Conservation (phyloP, 345 rosid genomes). For the Eucalyptus albens region DNA sequence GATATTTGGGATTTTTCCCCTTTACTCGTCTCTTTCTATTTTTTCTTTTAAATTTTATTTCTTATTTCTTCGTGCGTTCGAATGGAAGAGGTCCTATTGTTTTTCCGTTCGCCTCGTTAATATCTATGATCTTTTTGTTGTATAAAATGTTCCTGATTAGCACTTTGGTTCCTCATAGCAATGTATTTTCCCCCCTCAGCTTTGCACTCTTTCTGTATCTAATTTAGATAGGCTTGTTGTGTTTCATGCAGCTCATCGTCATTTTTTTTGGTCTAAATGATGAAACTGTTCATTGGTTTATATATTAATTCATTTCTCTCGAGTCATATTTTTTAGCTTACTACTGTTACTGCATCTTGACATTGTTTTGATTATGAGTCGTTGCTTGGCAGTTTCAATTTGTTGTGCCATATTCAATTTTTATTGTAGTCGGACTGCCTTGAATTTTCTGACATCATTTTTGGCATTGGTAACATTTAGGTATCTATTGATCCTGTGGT, state of each 20-base stretch:
- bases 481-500: constrained; percentile 52
- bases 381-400: not conserved
- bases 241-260: not conserved
- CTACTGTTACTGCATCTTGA: not conserved
- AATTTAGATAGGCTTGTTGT: not conserved
- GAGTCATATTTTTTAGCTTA: not conserved
- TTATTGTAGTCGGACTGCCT: not conserved
- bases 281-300: not conserved
- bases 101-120: not conserved
- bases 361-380: not conserved
- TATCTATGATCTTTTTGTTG: not conserved
- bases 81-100: not conserved
- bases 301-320: too few relatives aligned
- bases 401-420: not conserved
- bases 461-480: constrained; percentile 5
- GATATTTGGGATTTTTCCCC: not conserved
- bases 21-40: not conserved
- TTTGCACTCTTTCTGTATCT: not conserved
- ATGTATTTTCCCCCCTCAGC: not conserved
- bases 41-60: too few relatives aligned
- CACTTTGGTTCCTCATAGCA: not conserved
- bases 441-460: not conserved
- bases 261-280: not conserved
- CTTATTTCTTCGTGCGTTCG: not conserved
- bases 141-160: not conserved